These are phyloP conservation scores for Coemansia sp. DNA, from an alignment of 192 early-diverging fungal genomes.

Conservation along the genomic window DNA sequence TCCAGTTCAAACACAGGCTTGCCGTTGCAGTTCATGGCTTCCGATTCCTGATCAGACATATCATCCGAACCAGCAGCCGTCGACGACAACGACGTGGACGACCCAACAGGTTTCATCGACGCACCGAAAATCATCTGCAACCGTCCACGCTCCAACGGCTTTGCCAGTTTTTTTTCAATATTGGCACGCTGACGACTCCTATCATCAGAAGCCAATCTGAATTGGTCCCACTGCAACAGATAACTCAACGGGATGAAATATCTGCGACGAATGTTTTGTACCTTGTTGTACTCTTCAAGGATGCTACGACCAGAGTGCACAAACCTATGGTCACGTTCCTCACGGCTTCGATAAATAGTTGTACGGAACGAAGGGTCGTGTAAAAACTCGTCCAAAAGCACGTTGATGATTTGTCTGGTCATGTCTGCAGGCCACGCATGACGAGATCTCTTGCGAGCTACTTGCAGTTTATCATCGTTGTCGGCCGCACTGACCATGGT, in stretches of 20 bases:
- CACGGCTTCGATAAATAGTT: conserved; percentile 52
- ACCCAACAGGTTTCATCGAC: not conserved
- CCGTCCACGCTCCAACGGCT: conserved; percentile 36
- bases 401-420: conserved; percentile 50
- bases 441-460: conserved; percentile 44
- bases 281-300: conserved; percentile 52
- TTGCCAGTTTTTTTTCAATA: conserved; percentile 50
- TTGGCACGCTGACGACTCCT: conserved; percentile 17
- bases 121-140: conserved; percentile 39
- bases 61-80: conserved; percentile 1
- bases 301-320: conserved; percentile 32
- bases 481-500: not conserved
- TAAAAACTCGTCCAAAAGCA: conserved; percentile 48
- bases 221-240: conserved; percentile 46
- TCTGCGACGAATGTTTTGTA: conserved; percentile 44
- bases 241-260: conserved; percentile 54
- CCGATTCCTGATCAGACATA: conserved; percentile 6
- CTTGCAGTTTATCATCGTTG: conserved; percentile 6
- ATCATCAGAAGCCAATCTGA: not conserved
- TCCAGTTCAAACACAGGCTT: conserved; percentile 50
- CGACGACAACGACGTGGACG: not conserved
- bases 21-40: conserved; percentile 7
- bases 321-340: conserved; percentile 48
- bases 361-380: conserved; percentile 36
- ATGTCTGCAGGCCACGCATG: conserved; percentile 47